Percentiles rank a stretch among this genome's conserved stretches.
Evolutionary conservation across 164 flowering plant genomes (phyloP).

Genomic region (Brasenia schreberi): DNA sequence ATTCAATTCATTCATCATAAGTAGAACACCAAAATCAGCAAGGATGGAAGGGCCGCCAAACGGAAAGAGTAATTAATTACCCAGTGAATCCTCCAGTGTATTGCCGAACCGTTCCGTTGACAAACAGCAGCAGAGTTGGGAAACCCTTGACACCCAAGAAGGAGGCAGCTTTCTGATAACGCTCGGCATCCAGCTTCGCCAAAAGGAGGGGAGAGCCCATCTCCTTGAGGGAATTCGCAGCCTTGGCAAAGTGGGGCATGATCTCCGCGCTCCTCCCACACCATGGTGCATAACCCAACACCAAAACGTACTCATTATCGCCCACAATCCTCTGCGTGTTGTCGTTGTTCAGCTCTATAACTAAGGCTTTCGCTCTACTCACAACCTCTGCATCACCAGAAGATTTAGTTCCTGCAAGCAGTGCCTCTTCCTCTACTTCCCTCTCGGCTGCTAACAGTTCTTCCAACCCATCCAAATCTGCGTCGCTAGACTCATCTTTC

Average conservation of each 20-base stretch:
- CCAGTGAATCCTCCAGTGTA: slow-evolving; percentile 72
- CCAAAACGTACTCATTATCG: slow-evolving; percentile 56
- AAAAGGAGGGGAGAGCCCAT: slow-evolving; percentile 46
- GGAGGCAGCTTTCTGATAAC: slow-evolving; percentile 60
- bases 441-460: slow-evolving; percentile 53
- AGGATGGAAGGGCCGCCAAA: no score
- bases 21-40: no score
- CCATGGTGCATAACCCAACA: slow-evolving; percentile 95
- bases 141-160: slow-evolving; percentile 65
- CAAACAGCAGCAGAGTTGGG: slow-evolving; percentile 75
- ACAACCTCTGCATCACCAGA: slow-evolving; percentile 52
- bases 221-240: slow-evolving; percentile 57
- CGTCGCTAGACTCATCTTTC: slow-evolving; percentile 8
- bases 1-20: no score
- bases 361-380: slow-evolving; percentile 62
- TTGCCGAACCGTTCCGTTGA: slow-evolving; percentile 54
- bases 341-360: slow-evolving; percentile 55
- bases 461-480: slow-evolving; percentile 40
- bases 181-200: slow-evolving; percentile 82
- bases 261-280: slow-evolving; percentile 76
- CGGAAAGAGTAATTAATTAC: slow-evolving; percentile 32
- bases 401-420: slow-evolving; percentile 7
- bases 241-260: slow-evolving; percentile 88
- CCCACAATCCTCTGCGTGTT: slow-evolving; percentile 40
- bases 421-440: slow-evolving; percentile 10